Percentiles rank a stretch among this genome's conserved stretches.
Conservation (phyloP, 208 protist genomes). For the Crithidia fasciculata region DNA sequence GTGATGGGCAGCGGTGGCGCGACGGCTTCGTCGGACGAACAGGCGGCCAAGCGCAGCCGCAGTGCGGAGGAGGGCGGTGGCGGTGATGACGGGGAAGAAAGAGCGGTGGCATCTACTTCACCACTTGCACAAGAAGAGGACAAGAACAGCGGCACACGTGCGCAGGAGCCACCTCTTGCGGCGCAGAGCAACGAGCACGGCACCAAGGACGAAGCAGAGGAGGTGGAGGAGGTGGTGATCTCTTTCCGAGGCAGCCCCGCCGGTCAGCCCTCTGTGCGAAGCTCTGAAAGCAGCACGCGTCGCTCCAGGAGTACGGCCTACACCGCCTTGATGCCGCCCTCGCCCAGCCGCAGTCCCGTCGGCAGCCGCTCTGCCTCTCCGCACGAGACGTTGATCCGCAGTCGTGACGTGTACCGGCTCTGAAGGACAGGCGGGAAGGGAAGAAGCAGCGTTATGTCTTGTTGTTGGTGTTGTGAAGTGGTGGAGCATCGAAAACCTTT, state of each 20-base stretch:
- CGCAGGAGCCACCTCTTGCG: too few species aligned
- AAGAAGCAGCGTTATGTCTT: not conserved
- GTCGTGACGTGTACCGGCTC: slow-evolving; percentile 2
- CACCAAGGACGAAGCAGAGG: not conserved
- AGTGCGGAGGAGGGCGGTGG: not conserved
- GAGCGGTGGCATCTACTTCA: too few species aligned
- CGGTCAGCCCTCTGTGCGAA: not conserved
- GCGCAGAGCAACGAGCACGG: not conserved
- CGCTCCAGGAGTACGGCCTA: slow-evolving; percentile 18
- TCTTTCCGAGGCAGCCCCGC: slow-evolving; percentile 6
- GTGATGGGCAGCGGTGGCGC: slow-evolving; percentile 5
- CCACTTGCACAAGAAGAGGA: too few species aligned
- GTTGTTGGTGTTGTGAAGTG: not conserved
- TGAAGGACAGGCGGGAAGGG: not conserved
- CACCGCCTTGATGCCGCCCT: slow-evolving; percentile 14
- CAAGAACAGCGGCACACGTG: not conserved
- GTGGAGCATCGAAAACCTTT: not conserved
- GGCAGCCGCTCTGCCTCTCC: slow-evolving; percentile 7
- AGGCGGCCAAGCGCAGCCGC: slow-evolving; percentile 1
- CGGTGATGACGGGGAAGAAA: not conserved
- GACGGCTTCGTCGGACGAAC: not conserved
- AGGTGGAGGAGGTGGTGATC: slow-evolving; percentile 5
- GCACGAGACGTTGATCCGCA: not conserved
- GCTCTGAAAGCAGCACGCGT: slow-evolving; percentile 9
- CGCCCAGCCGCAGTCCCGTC: slow-evolving; percentile 4